These are phyloP conservation scores for Panicum virgatum DNA, from an alignment of 202 grass and related monocot species.

Conservation along the genomic window DNA sequence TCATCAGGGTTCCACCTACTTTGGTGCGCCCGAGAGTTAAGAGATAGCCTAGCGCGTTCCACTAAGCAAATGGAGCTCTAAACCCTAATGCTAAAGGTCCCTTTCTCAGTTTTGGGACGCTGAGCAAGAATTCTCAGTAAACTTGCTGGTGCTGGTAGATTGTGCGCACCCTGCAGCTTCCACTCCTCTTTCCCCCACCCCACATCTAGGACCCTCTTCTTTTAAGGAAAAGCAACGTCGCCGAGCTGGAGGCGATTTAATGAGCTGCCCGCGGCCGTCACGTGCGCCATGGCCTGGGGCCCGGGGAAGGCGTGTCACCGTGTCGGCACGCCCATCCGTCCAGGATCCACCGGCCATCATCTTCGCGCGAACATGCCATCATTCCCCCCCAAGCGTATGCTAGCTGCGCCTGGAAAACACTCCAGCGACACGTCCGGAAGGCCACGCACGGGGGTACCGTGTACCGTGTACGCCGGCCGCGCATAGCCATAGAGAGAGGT, in stretches of 20 bases:
- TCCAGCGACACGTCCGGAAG: not conserved
- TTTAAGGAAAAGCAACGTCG: conserved; percentile 8
- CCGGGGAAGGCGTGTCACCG: not conserved
- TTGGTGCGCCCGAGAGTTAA: not conserved
- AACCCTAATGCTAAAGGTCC: not conserved
- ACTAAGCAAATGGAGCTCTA: not conserved
- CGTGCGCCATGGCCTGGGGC: not conserved
- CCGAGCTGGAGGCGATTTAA: conserved; percentile 33
- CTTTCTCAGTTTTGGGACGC: not conserved
- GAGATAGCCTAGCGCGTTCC: not conserved
- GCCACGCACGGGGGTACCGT: not conserved
- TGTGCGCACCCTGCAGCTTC: too few relatives aligned
- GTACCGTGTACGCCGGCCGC: too few relatives aligned
- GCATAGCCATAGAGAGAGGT: not conserved
- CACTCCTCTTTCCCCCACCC: not conserved
- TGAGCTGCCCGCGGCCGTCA: not conserved
- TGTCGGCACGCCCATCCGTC: not conserved
- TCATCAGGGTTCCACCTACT: not conserved
- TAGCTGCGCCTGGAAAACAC: not conserved
- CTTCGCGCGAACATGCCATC: conserved; percentile 24
- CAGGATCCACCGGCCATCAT: conserved; percentile 11
- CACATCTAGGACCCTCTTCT: not conserved
- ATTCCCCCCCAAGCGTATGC: not conserved
- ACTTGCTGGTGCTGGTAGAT: too few relatives aligned
- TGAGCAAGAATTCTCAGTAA: too few relatives aligned